A percentile compares a stretch with the other conserved stretches of the same genome.
Conservation (phyloP, 1,284 basidiomycete species). For the Tetrapyrgos nigripes region DNA sequence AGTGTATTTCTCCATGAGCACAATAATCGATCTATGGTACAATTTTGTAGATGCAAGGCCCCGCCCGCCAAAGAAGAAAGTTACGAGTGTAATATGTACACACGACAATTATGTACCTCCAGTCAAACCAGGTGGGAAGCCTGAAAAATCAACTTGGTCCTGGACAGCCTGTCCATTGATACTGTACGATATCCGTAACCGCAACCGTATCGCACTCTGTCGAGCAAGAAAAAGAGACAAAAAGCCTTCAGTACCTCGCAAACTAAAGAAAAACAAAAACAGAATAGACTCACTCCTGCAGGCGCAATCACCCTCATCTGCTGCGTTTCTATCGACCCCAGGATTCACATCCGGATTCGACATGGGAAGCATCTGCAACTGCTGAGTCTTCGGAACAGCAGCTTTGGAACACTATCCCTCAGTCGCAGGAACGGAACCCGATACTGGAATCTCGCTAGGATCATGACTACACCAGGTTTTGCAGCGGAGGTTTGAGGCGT, state of each 20-base stretch:
- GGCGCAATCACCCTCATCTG: constrained; percentile 94
- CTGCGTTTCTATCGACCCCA: constrained; percentile 89
- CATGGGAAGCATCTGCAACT: constrained; percentile 98
- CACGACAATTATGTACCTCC: constrained; percentile 32
- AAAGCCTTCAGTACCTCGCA: constrained; percentile 12
- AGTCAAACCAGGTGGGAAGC: constrained; percentile 86
- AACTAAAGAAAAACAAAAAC: constrained; percentile 5
- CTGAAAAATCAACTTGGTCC: constrained; percentile 95
- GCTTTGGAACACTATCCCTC: constrained; percentile 95
- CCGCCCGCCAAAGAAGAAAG: neutral
- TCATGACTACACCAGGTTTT: constrained; percentile 88
- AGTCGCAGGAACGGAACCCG: constrained; percentile 56
- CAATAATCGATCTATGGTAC: neutral
- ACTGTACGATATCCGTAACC: constrained; percentile 85
- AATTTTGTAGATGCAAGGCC: neutral
- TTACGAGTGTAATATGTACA: neutral
- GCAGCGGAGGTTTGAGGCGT: constrained; percentile 84
- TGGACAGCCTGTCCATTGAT: constrained; percentile 75
- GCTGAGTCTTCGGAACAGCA: constrained; percentile 98
- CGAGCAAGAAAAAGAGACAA: too few relatives aligned
- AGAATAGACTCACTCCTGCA: constrained; percentile 70
- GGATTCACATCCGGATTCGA: constrained; percentile 83
- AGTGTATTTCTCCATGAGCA: neutral
- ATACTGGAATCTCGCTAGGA: constrained; percentile 87
- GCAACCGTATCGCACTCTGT: constrained; percentile 84